Evolutionary conservation across 179 eudicot genomes (phyloP), one percentile per base, ranked within the genome.

Genomic region (Camellia oleifera): DNA sequence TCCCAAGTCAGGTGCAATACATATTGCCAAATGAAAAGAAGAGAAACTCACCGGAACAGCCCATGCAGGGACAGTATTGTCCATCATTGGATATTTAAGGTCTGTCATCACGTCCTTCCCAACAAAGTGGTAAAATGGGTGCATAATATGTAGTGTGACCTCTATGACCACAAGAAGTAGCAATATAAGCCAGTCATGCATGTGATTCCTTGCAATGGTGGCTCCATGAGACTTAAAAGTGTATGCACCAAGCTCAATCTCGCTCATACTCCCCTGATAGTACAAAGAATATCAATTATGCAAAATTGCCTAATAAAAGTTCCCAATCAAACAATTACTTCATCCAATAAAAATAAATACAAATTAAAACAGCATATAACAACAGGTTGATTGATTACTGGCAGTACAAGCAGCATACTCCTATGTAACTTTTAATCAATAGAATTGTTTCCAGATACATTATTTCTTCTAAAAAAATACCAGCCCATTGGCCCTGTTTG

Each of bases 111-210:
- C 94, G 71, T 86, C 91, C 82, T 83, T 63, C 46, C 98, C 94
- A 17, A 95, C 97, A 82, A 84, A 95, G 7, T 98, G 93, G 60
- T n/a, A n/a, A 83, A 92, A 95, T 4, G 99, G 99, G 74, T 91
- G 87, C 4, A 90, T 94, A 46, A 91, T 74, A 85, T 88, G 78
- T 61, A 95, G 82, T 74, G 85, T 74, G 77, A 85, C 81, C 72
- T 90, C 98, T 56, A 92, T 83, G 56, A 80, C 71, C 40, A 82
- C 89, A 69, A 95, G 95, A 32, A 95, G 86, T n/a, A 95, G 42
- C 76, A 95, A 86, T 78, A 92, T 93, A 3, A 95, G 83, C 99
- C 99, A 94, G 75, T 93, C 97, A 77, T 90, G 90, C 90, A 83
- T 79, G 84, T 95, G 99, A 75, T 78, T 69, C 84, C 86, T 88